Evolutionary conservation across 352 stramenopile genomes (phyloP).

Genomic region (Elongisporangium senticosum): DNA sequence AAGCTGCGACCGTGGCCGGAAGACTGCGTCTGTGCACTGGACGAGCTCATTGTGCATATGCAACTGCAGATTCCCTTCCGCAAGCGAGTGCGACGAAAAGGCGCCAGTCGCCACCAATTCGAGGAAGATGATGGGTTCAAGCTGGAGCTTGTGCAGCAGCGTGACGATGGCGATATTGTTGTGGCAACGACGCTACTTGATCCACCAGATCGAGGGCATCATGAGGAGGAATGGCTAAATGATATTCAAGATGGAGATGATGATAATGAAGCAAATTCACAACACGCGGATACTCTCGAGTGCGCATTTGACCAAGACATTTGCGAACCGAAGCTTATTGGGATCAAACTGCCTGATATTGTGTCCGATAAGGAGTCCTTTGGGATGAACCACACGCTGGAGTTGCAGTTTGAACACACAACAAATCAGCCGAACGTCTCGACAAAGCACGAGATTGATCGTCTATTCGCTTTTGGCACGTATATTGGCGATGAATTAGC

Average conservation of each 20-base stretch:
- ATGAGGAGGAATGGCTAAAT: neutral
- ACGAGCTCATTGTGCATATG: too few species aligned
- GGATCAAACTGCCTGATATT: constrained; percentile 45
- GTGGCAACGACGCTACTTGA: neutral
- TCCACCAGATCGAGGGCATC: too few species aligned
- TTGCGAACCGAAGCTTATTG: constrained; percentile 43
- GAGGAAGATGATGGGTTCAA: too few species aligned
- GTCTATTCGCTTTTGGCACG: constrained; percentile 40
- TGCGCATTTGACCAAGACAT: constrained; percentile 53
- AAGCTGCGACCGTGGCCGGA: too few species aligned
- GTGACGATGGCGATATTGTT: neutral
- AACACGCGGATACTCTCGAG: constrained; percentile 8
- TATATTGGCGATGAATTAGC: constrained; percentile 51
- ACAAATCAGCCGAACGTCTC: constrained; percentile 38
- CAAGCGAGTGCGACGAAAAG: too few species aligned
- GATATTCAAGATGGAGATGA: neutral
- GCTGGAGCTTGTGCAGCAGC: too few species aligned
- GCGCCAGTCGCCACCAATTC: too few species aligned
- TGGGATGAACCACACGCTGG: constrained; percentile 31
- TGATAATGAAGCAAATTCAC: neutral
- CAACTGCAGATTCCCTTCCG: too few species aligned
- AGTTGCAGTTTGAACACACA: constrained; percentile 43
- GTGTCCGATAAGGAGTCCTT: constrained; percentile 14
- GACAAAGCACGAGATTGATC: constrained; percentile 28
- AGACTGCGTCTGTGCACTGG: too few species aligned